Evolutionary conservation across 495 filamentous ascomycete genomes (phyloP).

Genomic region (Tuber borchii): DNA sequence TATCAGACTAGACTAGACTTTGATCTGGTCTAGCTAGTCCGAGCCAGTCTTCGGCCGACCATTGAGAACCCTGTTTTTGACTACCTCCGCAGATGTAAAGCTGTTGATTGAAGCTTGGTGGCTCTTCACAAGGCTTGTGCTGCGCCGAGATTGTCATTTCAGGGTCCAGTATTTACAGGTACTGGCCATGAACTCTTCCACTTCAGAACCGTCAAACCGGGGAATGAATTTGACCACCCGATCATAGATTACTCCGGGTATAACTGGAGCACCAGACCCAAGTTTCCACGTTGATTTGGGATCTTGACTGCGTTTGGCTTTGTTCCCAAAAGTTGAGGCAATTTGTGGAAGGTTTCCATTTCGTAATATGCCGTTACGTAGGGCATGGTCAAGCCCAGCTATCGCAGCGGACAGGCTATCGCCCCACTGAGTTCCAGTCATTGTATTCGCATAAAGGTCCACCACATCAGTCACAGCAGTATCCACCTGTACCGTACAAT

Average conservation of each 20-base stretch:
- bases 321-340: conserved; percentile 62
- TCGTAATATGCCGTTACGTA: conserved; percentile 21
- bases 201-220: conserved; percentile 72
- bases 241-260: conserved; percentile 76
- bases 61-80: too few species aligned
- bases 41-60: too few species aligned
- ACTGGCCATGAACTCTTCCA: conserved; percentile 85
- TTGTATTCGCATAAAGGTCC: conserved; percentile 76
- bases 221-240: conserved; percentile 70
- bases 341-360: conserved; percentile 47
- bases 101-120: conserved; percentile 73
- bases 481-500: conserved; percentile 45
- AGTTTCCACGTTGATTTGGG: conserved; percentile 81
- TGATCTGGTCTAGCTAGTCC: too few species aligned
- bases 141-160: conserved; percentile 85
- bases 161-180: conserved; percentile 96
- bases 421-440: conserved; percentile 82
- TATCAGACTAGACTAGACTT: too few species aligned
- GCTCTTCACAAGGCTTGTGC: conserved; percentile 84
- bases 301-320: conserved; percentile 60
- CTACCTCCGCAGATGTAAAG: conserved; percentile 94
- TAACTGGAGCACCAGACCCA: conserved; percentile 88
- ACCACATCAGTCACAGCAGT: conserved; percentile 59
- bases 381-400: conserved; percentile 44
- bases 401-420: conserved; percentile 83